These are phyloP conservation scores for Colletotrichum sp. DNA, from an alignment of 2,329 filamentous ascomycete species.

Conservation along the genomic window DNA sequence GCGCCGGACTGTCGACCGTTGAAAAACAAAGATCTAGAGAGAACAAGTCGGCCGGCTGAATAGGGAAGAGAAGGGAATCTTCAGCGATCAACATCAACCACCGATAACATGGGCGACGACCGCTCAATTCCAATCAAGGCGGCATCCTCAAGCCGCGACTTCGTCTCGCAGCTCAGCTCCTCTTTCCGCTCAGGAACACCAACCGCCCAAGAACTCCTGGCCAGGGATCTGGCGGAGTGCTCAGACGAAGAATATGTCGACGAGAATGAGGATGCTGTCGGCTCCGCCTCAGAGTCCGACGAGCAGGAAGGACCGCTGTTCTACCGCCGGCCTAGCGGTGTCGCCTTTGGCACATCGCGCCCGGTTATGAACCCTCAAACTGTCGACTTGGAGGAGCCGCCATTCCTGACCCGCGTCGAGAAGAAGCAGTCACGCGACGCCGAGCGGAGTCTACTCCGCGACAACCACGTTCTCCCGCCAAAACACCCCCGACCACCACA, in stretches of 20 bases:
- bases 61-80: not conserved
- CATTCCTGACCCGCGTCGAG: constrained; percentile 59
- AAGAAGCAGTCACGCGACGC: constrained; percentile 61
- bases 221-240: constrained; percentile 70
- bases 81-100: not conserved
- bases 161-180: constrained; percentile 40
- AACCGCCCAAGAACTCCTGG: constrained; percentile 69
- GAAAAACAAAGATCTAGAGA: not conserved
- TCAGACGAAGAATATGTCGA: constrained; percentile 50
- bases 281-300: constrained; percentile 36
- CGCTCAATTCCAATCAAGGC: constrained; percentile 18
- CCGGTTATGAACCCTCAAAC: constrained; percentile 69
- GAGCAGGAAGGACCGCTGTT: constrained; percentile 49
- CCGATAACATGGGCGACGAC: constrained; percentile 16
- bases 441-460: constrained; percentile 65
- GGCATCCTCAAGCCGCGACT: constrained; percentile 23
- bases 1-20: not conserved
- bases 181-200: constrained; percentile 68
- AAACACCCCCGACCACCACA: constrained; percentile 51
- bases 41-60: not conserved
- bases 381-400: constrained; percentile 39
- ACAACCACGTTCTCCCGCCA: constrained; percentile 70
- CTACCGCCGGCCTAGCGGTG: constrained; percentile 80
- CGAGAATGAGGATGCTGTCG: constrained; percentile 33
- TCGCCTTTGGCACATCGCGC: constrained; percentile 74